Percentiles rank a stretch among this genome's conserved stretches.
These are phyloP conservation scores for Orbilia javanica DNA, from an alignment of 2,329 filamentous ascomycete species.

Conservation along the genomic window DNA sequence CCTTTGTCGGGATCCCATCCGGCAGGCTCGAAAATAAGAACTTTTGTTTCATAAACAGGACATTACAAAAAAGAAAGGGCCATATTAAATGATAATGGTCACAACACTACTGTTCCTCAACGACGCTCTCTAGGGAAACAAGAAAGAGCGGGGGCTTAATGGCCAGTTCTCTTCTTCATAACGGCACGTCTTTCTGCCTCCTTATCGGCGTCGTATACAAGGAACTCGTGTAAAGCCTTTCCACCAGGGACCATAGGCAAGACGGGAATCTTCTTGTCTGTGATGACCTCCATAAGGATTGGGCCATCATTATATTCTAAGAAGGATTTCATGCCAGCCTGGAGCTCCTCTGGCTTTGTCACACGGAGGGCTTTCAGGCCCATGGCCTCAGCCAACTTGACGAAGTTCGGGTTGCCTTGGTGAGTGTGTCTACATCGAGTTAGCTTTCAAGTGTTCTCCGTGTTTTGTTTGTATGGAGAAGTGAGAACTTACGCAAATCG, in stretches of 20 bases:
- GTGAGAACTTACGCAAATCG: slow-evolving; percentile 72
- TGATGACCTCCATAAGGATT: slow-evolving; percentile 89
- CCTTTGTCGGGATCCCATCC: slow-evolving; percentile 2
- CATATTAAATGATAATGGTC: slow-evolving; percentile 11
- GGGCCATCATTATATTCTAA: slow-evolving; percentile 86
- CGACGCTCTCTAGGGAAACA: neutral
- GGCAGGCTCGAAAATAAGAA: slow-evolving; percentile 25
- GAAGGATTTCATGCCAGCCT: slow-evolving; percentile 85
- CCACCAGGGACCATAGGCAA: slow-evolving; percentile 96
- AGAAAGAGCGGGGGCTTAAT: slow-evolving; percentile 16
- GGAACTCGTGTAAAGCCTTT: slow-evolving; percentile 88
- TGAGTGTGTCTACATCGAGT: slow-evolving; percentile 77
- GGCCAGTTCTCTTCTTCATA: slow-evolving; percentile 54
- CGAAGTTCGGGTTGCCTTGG: slow-evolving; percentile 94
- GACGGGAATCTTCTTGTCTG: slow-evolving; percentile 92
- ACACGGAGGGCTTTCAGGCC: slow-evolving; percentile 80
- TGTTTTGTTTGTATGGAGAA: neutral
- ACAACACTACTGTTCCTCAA: neutral
- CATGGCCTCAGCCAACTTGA: slow-evolving; percentile 93
- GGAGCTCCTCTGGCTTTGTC: slow-evolving; percentile 80
- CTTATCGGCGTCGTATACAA: slow-evolving; percentile 85
- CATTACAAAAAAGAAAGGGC: slow-evolving; percentile 17
- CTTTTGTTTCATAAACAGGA: slow-evolving; percentile 20
- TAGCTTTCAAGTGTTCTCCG: neutral
- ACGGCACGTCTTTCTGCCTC: slow-evolving; percentile 59